Base-by-base conservation (phyloP, 768 basidiomycete genomes). In the Trametes cingulata region DNA sequence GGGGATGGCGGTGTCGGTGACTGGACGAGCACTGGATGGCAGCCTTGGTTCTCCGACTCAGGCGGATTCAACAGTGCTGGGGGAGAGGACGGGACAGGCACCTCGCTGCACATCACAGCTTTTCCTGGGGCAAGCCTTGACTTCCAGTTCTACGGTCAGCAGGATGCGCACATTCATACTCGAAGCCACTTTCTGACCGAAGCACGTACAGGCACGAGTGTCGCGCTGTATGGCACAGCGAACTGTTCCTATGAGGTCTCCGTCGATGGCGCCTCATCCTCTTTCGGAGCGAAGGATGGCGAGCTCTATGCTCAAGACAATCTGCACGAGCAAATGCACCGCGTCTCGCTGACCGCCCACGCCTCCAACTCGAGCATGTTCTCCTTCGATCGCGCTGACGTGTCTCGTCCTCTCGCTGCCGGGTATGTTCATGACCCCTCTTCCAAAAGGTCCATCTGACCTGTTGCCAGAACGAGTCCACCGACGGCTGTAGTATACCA, bases 201-300 rank as follows among this genome's bases (percentile, higher is more conserved):
- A 52, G 25, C 27, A 46, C 20, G 9, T 41, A 3, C 67, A 90
- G 88, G 89, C 37, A 87, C 82, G 27, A 85, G 82, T n/a, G 82
- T 91, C 29, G 75, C 82, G 62, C 75, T 91, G 27, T 65, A 79
- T 24, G 89, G 89, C 37, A 79, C 75, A 1, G 74, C 72, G 1
- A 67, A 73, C 43, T 58, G 75, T 40, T 60, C 71, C 27, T 88
- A 82, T 68, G 68, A 69, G 13, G 67, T 87, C 49, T 72, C 72
- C 3, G 72, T 89, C 53, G 88, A 91, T 66, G 80, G 80, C 42
- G 35, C 52, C 19, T 40, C 47, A 6, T 48, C 43, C 36, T 43
- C 49, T 37, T 47, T 61, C 8, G 20, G 40, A 6, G 35, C 61
- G 9, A 40, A 43, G 15, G 22, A 24, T 73, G 76, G 47, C 6